Conservation (phyloP, 192 early-diverging fungal species). For the Rhizophlyctis rosea region DNA sequence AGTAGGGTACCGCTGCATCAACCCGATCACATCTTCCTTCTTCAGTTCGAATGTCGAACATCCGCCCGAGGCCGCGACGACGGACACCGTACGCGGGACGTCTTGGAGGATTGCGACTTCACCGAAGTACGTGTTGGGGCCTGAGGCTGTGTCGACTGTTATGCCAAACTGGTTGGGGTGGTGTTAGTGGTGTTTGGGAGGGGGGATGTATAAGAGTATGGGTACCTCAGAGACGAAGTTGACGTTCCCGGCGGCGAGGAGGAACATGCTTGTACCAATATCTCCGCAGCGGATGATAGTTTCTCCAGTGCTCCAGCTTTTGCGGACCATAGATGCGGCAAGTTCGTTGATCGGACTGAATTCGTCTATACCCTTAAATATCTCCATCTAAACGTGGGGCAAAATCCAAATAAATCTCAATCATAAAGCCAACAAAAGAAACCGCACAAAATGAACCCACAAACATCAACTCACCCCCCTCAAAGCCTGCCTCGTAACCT, state of each 20-base stretch:
- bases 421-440: no score
- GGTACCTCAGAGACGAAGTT: constrained; percentile 45
- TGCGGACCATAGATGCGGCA: constrained; percentile 33
- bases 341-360: constrained; percentile 30
- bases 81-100: constrained; percentile 48
- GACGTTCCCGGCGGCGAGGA: constrained; percentile 45
- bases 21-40: constrained; percentile 32
- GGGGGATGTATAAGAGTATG: not conserved
- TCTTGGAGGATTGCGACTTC: constrained; percentile 54
- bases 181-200: not conserved
- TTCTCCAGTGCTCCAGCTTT: constrained; percentile 31
- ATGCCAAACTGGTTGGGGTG: constrained; percentile 35
- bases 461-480: constrained; percentile 29
- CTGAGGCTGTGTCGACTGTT: constrained; percentile 35
- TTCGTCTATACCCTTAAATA: constrained; percentile 36
- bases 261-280: constrained; percentile 48
- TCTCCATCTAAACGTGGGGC: no score
- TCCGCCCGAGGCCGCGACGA: constrained; percentile 20
- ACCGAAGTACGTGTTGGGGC: constrained; percentile 47
- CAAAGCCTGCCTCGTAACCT: constrained; percentile 40
- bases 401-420: no score
- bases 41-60: constrained; percentile 43
- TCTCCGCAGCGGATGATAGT: constrained; percentile 39
- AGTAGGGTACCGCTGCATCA: constrained; percentile 32
- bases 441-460: no score